Base-by-base conservation (phyloP, 2,329 filamentous ascomycete species). In the Cladophialophora carrionii region DNA sequence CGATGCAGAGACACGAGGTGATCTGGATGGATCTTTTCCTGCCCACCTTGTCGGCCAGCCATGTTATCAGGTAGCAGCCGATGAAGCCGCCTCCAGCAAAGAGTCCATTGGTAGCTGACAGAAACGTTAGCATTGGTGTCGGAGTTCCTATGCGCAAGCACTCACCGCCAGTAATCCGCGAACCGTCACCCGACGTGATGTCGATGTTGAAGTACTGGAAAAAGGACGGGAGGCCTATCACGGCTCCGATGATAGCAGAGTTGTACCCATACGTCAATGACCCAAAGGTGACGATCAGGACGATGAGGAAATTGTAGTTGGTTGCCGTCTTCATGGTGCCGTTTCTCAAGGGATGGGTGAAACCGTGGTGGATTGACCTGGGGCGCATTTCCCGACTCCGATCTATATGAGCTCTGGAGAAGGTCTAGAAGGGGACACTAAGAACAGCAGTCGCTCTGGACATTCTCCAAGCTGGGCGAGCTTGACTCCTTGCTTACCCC, bases 181-280 rank as follows among this genome's bases (percentile, higher is more conserved):
- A 64, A 6, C 65, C 65, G 10, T 51, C 61, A 12, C 37, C 26
- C 29, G 62, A 62, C 49, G 62, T 67, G 57, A 62, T 61, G 29
- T 68, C 63, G 56, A 84, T 76, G 51, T 80, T 67, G 70, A 84
- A 84, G 73, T 79, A 83, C n/a, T 63, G 32, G 57, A 63, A 68
- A 46, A 65, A 68, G 24, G 66, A 68, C 9, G 66, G 66, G 17
- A 65, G 61, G n/a, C 66, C 66, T 32, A 68, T 68, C 17, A 68
- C 62, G 31, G 66, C 61, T 3, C 65, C 68, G 41, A 68, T 68
- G 34, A 70, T 68, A 2, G 68, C 67, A n/a, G 66, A 66, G 24
- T 68, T 68, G 49, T 68, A 70, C 22, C 68, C 68, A 62, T 70
- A 70, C 2, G 65, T 68, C 10, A 70, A 32, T 14, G 68, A 70